These are phyloP conservation scores for Ammopiptanthus mongolicus DNA, from an alignment of 306 rosid genomes.

Conservation along the genomic window DNA sequence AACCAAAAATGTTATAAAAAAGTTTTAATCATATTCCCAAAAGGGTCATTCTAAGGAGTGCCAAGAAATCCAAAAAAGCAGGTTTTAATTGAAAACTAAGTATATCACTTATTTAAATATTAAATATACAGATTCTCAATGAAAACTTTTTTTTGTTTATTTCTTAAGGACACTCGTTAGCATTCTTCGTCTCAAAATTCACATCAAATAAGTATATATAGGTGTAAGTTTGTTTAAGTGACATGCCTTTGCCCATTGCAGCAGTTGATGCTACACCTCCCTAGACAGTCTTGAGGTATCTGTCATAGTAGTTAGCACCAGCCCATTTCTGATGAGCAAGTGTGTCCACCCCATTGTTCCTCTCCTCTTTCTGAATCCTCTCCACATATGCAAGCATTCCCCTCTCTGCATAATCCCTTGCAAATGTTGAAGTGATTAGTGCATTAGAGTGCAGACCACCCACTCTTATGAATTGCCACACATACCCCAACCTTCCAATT, in stretches of 20 bases:
- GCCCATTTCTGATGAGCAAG: constrained; percentile 99
- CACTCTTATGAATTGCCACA: constrained; percentile 91
- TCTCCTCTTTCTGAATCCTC: constrained; percentile 92
- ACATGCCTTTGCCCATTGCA: constrained; percentile 96
- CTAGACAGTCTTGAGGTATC: constrained; percentile 91
- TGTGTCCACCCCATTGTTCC: constrained; percentile 86
- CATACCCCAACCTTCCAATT: constrained; percentile 74
- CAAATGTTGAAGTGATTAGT: constrained; percentile 63
- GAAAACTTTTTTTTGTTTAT: too few relatives aligned
- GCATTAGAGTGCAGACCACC: constrained; percentile 92
- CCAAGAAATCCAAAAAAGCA: too few relatives aligned
- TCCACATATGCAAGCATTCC: constrained; percentile 97
- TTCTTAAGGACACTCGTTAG: too few relatives aligned
- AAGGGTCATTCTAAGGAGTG: too few relatives aligned
- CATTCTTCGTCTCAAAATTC: too few relatives aligned
- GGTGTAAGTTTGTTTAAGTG: neutral
- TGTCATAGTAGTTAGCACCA: constrained; percentile 89
- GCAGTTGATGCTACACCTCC: constrained; percentile 95
- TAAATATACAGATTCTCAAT: too few relatives aligned
- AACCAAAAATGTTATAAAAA: neutral
- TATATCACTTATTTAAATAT: too few relatives aligned
- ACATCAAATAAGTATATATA: neutral
- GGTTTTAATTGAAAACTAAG: too few relatives aligned
- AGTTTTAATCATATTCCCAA: neutral
- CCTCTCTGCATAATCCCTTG: constrained; percentile 69